These are phyloP conservation scores for Leishmania tarentolae DNA, from an alignment of 208 protist genomes.

Conservation along the genomic window DNA sequence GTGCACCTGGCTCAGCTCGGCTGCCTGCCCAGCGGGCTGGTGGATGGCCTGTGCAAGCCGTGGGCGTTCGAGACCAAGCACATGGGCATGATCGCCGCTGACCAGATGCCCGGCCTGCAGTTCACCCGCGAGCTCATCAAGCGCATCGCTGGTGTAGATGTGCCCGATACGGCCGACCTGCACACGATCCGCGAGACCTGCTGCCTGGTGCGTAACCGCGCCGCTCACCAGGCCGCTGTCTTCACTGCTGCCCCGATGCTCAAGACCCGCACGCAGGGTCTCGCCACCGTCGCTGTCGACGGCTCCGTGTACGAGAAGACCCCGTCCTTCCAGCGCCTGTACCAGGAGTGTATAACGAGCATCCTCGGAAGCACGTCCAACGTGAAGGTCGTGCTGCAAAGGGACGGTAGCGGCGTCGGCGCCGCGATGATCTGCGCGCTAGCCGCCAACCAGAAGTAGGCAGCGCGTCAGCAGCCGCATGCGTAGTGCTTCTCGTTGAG, in stretches of 20 bases:
- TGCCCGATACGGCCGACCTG: slow-evolving; percentile 48
- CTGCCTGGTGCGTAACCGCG: slow-evolving; percentile 71
- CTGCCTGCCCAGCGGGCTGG: slow-evolving; percentile 55
- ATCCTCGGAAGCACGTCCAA: slow-evolving; percentile 68
- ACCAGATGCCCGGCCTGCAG: slow-evolving; percentile 75
- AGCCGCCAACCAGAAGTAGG: slow-evolving; percentile 44
- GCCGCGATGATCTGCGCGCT: slow-evolving; percentile 89
- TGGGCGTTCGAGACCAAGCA: slow-evolving; percentile 64
- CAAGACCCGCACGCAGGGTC: slow-evolving; percentile 67
- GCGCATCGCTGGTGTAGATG: slow-evolving; percentile 50
- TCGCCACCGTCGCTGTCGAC: slow-evolving; percentile 78
- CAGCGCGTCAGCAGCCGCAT: background rate
- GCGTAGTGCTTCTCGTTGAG: background rate
- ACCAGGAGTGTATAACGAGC: slow-evolving; percentile 68
- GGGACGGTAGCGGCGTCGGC: slow-evolving; percentile 88
- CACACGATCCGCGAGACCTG: slow-evolving; percentile 66
- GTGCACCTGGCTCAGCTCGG: slow-evolving; percentile 48
- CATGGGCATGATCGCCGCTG: slow-evolving; percentile 63
- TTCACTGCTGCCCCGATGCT: slow-evolving; percentile 74
- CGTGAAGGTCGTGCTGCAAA: slow-evolving; percentile 66
- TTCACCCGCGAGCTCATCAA: slow-evolving; percentile 60
- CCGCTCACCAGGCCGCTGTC: slow-evolving; percentile 75
- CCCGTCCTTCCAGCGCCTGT: slow-evolving; percentile 80
- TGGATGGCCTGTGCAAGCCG: slow-evolving; percentile 39
- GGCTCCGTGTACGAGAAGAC: slow-evolving; percentile 91